Evolutionary conservation across 225 moss, liverwort and hornwort genomes (phyloP), one percentile per base, ranked within the genome.

Genomic region (Antitrichia curtipendula): DNA sequence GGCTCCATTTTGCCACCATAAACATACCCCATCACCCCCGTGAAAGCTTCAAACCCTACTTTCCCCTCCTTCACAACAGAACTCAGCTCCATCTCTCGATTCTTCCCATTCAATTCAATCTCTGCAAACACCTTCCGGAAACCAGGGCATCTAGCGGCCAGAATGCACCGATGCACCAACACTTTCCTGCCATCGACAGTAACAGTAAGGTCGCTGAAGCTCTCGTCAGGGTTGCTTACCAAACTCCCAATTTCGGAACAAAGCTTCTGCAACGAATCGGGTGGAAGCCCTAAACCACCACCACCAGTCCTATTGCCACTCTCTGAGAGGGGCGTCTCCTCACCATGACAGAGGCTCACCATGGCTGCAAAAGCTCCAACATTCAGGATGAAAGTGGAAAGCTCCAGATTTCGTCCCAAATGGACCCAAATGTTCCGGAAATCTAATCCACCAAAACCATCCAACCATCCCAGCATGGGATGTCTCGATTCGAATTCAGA

Each of bases 31-130:
- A 98, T 88, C 76, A 96, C 96, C 13, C 94, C 91, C 81, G 88
- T 80, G 82, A 98, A 96, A 32, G 96, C 95, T 16, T 95, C 96
- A 70, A 91, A 91, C 72, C 97, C 95, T 83, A 98, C 78, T 72
- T 87, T 93, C 60, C 94, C 95, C 53, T 89, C 88, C 70, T 91
- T 84, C 25, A 88, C 86, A 12, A 97, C 78, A 19, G 84, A 82
- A 43, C 87, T 89, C 56, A 97, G 87, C 84, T 95, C 92, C 54
- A 89, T 41, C 82, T 88, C 89, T 28, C 68, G 49, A 27, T 82
- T 74, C 85, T 85, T 87, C 38, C 88, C 93, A 63, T 32, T 86
- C 38, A 12, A 62, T 25, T 88, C 90, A 34, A 88, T 25, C 72
- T 86, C 68, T 10, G 81, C 43, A 87, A 95, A 86, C 4, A 92